Percentiles rank a stretch among this genome's conserved stretches.
These are phyloP conservation scores for Aspergillus bombycis DNA, from an alignment of 2,329 filamentous ascomycete genomes.

Conservation along the genomic window DNA sequence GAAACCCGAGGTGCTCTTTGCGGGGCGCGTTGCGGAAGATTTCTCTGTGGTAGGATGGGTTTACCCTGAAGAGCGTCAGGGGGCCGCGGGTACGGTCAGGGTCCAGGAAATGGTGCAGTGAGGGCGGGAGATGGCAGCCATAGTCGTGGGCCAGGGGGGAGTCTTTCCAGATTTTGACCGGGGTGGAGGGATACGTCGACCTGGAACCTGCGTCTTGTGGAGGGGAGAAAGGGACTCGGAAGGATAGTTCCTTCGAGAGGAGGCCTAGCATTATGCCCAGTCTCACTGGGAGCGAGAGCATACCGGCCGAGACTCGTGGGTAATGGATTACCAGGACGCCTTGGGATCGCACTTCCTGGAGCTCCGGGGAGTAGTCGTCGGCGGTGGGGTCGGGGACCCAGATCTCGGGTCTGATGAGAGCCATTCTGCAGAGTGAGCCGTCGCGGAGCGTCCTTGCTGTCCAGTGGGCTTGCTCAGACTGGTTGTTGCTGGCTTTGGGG, in stretches of 20 bases:
- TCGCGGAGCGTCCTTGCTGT: slow-evolving; percentile 48
- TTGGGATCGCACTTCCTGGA: slow-evolving; percentile 53
- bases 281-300: slow-evolving; percentile 21
- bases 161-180: slow-evolving; percentile 61
- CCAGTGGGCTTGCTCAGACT: slow-evolving; percentile 34
- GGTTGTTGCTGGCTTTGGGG: slow-evolving; percentile 23
- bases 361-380: slow-evolving; percentile 44
- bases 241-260: slow-evolving; percentile 44
- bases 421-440: slow-evolving; percentile 61
- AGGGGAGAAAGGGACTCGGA: slow-evolving; percentile 58
- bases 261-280: slow-evolving; percentile 35
- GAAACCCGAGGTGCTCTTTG: slow-evolving; percentile 55
- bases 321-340: slow-evolving; percentile 59
- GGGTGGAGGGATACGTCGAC: slow-evolving; percentile 47
- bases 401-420: slow-evolving; percentile 67
- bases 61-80: slow-evolving; percentile 58
- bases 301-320: slow-evolving; percentile 29
- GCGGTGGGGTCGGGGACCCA: slow-evolving; percentile 58
- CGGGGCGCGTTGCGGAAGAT: slow-evolving; percentile 59
- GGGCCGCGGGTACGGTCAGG: slow-evolving; percentile 40
- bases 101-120: slow-evolving; percentile 53
- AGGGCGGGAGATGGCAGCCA: slow-evolving; percentile 46
- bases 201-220: slow-evolving; percentile 41
- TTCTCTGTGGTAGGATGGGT: slow-evolving; percentile 48
- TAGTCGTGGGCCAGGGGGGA: slow-evolving; percentile 47